Base-by-base conservation (phyloP, 768 basidiomycete genomes). In the Pisolithus microcarpus region DNA sequence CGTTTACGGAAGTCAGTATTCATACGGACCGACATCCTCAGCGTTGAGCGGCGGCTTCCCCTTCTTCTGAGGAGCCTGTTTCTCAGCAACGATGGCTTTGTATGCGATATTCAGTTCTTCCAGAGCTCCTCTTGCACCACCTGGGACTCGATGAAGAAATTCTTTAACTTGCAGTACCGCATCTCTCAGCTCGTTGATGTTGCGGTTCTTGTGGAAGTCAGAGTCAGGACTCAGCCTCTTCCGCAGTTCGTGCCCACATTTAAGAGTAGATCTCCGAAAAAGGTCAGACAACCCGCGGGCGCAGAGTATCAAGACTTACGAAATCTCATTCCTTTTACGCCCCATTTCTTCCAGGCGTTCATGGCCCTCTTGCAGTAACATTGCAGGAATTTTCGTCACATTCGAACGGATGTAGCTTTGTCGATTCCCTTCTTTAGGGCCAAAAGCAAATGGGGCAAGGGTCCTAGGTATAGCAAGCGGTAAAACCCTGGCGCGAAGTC, bases 371-470 rank as follows among this genome's bases (percentile, higher is more conserved):
- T 55, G 49, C 4, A 26, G 57, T 11, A 71, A 45, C 16, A 61
- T 38, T 63, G 59, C 59, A 40, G 39, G 39, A 7, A 40, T 18
- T 48, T 70, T 76, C 2, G 61, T 57, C 19, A 58, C 56, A 6
- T 18, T 61, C 75, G 76, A 46, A 60, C 53, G 16, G 58, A 45
- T 37, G 59, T 38, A 7, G 67, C 54, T n/a, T 61, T 24, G 1
- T 56, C 36, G 10, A 67, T 58, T 19, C 62, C 57, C n/a, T 59
- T 48, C 43, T 77, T 71, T 24, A 78, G 64, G 53, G 70, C 75
- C 2, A 72, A 53, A 3, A 76, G 59, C 26, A 77, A 55, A 45
- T 67, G 71, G 1, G 75, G 73, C 7, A 78, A 61, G 16, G 63
- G 62, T 45, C 64, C 63, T 5, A 64, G 58, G 56, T 72, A 76